Evolutionary conservation across 1,284 basidiomycete genomes (phyloP).

Genomic region (Mycosarcoma mackinlayi): DNA sequence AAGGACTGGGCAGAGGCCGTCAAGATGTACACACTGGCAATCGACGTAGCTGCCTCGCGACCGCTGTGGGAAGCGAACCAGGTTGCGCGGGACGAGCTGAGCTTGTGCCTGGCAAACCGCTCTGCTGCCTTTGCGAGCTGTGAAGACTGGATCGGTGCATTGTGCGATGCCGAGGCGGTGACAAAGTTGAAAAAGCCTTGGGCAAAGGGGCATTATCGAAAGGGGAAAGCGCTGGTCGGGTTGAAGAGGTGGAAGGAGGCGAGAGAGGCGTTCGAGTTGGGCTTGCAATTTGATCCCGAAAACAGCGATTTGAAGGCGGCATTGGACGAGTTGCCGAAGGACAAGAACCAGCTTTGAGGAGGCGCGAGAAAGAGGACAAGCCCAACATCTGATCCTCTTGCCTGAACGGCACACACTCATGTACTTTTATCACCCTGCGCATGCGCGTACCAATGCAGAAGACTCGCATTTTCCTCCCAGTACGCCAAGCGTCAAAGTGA

Average conservation of each 20-base stretch:
- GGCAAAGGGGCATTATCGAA: constrained; percentile 96
- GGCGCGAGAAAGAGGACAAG: neutral
- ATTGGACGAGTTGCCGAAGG: constrained; percentile 24
- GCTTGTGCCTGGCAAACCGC: constrained; percentile 88
- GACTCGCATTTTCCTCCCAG: no score
- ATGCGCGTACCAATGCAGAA: no score
- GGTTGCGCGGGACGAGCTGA: constrained; percentile 87
- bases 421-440: constrained; percentile 2
- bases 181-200: constrained; percentile 85
- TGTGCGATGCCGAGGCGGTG: constrained; percentile 91
- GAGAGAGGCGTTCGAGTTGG: constrained; percentile 81
- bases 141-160: constrained; percentile 81
- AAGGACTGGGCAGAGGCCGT: constrained; percentile 79
- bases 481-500: no score
- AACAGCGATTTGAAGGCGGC: constrained; percentile 70
- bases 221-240: constrained; percentile 85
- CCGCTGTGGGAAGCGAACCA: constrained; percentile 89
- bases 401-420: no score
- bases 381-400: neutral
- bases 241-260: constrained; percentile 80
- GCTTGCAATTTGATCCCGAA: constrained; percentile 87
- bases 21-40: constrained; percentile 83
- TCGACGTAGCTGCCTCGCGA: constrained; percentile 82
- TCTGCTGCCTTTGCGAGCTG: constrained; percentile 84
- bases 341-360: constrained; percentile 36